Evolutionary conservation across 129 eudicot genomes (phyloP), one percentile per base, ranked within the genome.

Genomic region (Erigeron canadensis): DNA sequence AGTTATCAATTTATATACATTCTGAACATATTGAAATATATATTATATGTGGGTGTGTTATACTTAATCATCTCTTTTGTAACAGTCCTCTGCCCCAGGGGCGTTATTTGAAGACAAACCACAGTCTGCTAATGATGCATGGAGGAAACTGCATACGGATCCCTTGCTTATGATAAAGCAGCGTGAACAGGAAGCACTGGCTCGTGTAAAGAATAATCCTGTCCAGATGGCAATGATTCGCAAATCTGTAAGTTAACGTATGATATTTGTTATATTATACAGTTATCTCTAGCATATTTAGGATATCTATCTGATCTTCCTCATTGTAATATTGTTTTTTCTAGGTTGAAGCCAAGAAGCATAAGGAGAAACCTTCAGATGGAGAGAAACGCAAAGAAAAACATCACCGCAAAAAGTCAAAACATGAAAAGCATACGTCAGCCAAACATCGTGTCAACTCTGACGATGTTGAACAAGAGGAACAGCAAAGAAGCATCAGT

Each of bases 211-310:
- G 86, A 93, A 93, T 65, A 93, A 93, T 58, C 98, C 96, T 8
- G 75, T 93, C 47, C 89, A 93, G 83, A 93, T 93, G 98, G 95
- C 96, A 21, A 89, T 82, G 92, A 93, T 93, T 57, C 98, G 95
- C 55, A 87, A 89, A 85, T 89, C 92, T 55, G 96, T 92, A 76
- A 81, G 94, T 73, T 45, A 6, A 43, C 62, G 9, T 18, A 3
- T 55, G 7, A 22, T 19, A n/a, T 64, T 23, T 61, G 2, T 43
- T 34, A 34, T 18, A 5, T 6, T 55, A 16, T 22, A 42, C 21
- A 2, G 8, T 21, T 40, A 23, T 62, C 45, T 18, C 61, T 2
- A 8, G 10, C 22, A 19, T 7, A 53, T 16, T 16, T 4, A 53
- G 5, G 16, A 16, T 16, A 53, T 53, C 8, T 53, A 43, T 43